These are phyloP conservation scores for Phialophora expanda DNA, from an alignment of 2,329 filamentous ascomycete genomes.

Conservation along the genomic window DNA sequence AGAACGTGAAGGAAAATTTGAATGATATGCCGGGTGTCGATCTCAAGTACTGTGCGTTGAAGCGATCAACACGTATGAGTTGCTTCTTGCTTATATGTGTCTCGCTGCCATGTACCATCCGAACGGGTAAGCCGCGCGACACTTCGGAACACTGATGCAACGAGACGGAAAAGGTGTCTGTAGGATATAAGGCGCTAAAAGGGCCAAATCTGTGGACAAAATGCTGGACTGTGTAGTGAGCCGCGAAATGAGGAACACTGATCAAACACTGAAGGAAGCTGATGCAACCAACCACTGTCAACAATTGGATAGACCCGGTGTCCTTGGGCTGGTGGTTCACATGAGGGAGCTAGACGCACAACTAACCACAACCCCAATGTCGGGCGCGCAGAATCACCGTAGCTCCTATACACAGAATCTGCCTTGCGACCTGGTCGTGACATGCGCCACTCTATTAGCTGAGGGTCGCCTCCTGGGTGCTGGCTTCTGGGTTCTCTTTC, in stretches of 20 bases:
- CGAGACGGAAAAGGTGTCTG: neutral
- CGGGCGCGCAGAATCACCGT: neutral
- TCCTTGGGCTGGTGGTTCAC: too few species aligned
- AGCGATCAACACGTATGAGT: neutral
- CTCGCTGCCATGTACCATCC: neutral
- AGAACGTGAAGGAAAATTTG: neutral
- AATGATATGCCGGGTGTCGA: neutral
- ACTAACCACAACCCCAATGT: neutral
- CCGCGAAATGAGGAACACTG: neutral
- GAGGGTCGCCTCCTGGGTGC: neutral
- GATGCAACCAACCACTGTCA: neutral
- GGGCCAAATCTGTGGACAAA: neutral
- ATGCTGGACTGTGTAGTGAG: neutral
- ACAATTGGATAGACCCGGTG: too few species aligned
- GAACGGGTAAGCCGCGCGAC: slow-evolving; percentile 2
- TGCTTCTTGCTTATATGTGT: neutral
- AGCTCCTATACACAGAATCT: neutral
- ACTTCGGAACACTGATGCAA: slow-evolving; percentile 2
- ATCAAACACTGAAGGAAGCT: neutral
- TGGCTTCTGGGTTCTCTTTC: neutral
- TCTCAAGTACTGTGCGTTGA: neutral
- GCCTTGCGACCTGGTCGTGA: neutral
- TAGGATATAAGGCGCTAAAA: neutral
- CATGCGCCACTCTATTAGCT: neutral
- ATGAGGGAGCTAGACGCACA: neutral